Evolutionary conservation across 1,284 basidiomycete species (phyloP), one percentile per base, ranked within the genome.

Genomic region (Austroboletus novae-zelandiae): DNA sequence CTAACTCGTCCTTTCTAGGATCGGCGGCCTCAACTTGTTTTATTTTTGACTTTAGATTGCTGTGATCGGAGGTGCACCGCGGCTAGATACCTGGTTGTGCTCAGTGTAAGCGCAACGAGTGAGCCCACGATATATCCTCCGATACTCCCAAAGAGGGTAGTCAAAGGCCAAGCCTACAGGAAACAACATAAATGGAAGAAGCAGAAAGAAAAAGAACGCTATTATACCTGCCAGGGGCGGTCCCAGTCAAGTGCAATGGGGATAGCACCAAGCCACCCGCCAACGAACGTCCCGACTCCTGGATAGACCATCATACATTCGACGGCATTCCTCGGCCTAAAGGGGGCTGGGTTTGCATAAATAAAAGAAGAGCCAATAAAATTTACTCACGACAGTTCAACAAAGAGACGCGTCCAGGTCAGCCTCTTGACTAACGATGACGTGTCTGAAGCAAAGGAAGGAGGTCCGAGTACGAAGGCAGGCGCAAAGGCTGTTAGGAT

Each of bases 191-290:
- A 37, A 18, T 37, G n/a, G 14, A 17, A n/a, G 35, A 6, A 4
- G n/a, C 13, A 27, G 39, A 15, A 13, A 15, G 14, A 34, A n/a
- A 18, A 5, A 34, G 30, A 13, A 11, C 23, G 40, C 37, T 32
- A 43, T 67, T 80, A 51, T 48, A 91, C 92, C 85, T 97, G 94
- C 94, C 94, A 97, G 10, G 93, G 91, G 44, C 92, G 78, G 65
- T 94, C 94, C 94, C 94, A 98, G 69, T 98, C 94, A 9, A 98
- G 81, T 0, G 91, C 87, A 48, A 94, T 84, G 1, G 91, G 89
- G 39, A 94, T 75, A 3, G 80, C 83, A 15, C 92, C 92, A 8
- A 80, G 41, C 93, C 92, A 96, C 36, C 80, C 77, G 7, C 93
- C 93, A 13, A 86, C 23, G 18, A 87, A 58, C 2, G 89, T 73